phyloP scores from a whole-genome alignment of 2,329 filamentous ascomycete species.

The Arthrocladium fulminans region DNA sequence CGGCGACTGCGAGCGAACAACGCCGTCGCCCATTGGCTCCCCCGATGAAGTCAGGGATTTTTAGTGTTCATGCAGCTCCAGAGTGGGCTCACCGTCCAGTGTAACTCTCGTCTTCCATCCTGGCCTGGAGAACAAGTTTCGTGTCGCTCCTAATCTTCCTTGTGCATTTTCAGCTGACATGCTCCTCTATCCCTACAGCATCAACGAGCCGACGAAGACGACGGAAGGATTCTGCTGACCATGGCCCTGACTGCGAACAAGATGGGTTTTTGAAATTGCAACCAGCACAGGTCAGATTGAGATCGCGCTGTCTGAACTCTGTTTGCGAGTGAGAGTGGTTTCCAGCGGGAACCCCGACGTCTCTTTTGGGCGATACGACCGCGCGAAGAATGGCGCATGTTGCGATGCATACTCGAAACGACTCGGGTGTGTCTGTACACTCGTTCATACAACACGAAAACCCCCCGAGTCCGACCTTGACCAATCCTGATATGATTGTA shows the following conservation, averaged over 20 bases:
- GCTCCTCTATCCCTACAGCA: neutral
- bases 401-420: constrained; percentile 5
- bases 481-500: constrained; percentile 90
- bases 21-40: too few relatives aligned
- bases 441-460: constrained; percentile 2
- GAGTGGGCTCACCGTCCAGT: neutral
- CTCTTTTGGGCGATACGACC: neutral
- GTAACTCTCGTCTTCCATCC: neutral
- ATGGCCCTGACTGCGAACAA: neutral
- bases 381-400: neutral
- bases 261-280: neutral
- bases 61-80: too few relatives aligned
- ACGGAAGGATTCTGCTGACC: neutral
- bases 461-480: constrained; percentile 74
- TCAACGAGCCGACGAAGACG: neutral
- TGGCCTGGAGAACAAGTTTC: neutral
- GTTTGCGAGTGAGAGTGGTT: neutral
- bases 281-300: neutral
- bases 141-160: neutral
- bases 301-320: neutral
- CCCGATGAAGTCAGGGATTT: too few relatives aligned
- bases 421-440: constrained; percentile 8
- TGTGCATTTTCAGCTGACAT: neutral
- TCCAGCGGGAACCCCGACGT: neutral
- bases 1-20: too few relatives aligned